Evolutionary conservation across 345 rosid genomes (phyloP).

Genomic region (Rhodamnia rubescens): DNA sequence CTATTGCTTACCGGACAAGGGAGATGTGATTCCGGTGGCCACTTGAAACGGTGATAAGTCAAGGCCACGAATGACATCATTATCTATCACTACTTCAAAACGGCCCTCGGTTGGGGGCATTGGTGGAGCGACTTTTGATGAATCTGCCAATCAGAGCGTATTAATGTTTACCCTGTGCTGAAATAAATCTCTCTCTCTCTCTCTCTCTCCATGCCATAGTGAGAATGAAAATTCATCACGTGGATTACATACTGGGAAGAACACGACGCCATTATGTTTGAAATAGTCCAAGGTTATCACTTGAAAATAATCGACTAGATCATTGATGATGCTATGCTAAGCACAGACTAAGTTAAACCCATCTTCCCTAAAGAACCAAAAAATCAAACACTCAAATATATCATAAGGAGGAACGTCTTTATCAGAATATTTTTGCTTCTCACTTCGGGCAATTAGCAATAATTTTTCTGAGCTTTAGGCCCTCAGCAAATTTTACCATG

Average conservation of each 20-base stretch:
- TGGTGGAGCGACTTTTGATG: conserved; percentile 43
- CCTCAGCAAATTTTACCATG: neutral
- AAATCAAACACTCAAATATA: neutral
- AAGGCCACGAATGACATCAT: conserved; percentile 31
- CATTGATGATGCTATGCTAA: neutral
- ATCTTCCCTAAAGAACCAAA: neutral
- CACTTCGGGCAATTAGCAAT: too few relatives aligned
- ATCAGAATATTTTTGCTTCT: too few relatives aligned
- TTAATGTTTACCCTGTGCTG: neutral
- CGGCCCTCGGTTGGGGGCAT: conserved; percentile 74
- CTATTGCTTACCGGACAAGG: conserved; percentile 31
- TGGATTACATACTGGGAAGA: neutral
- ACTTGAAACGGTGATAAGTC: conserved; percentile 65
- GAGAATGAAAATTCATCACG: neutral
- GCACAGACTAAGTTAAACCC: neutral
- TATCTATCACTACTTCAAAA: conserved; percentile 56
- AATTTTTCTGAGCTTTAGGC: neutral
- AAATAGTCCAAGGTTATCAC: neutral
- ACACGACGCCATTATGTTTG: neutral
- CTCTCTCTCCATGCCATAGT: too few relatives aligned
- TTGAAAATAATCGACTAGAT: neutral
- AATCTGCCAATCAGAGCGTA: conserved; percentile 21
- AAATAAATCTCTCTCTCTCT: neutral
- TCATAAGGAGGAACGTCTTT: too few relatives aligned
- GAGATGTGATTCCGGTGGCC: conserved; percentile 57